Base-by-base conservation (phyloP, 2,329 filamentous ascomycete genomes). In the Xylariales sp. region DNA sequence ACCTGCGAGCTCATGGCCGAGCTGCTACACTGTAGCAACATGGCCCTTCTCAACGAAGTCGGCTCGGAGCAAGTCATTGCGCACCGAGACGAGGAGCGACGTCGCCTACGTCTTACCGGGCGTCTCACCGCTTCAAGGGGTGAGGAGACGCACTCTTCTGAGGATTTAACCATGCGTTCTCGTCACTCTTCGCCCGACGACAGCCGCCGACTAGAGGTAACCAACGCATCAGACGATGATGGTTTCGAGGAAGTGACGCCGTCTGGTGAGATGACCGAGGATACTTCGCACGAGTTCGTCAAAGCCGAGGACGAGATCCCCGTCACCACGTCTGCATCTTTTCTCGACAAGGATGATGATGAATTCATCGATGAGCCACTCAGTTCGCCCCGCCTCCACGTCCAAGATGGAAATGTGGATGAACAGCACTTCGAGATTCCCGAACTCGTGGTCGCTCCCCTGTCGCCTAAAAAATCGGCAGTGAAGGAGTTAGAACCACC, bases 1-100 rank as follows among this genome's bases (percentile, higher is more conserved):
- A 98, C 96, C 0, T 99, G 96, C 80, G 96, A 99, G 81, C 85
- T 99, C 67, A 98, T 99, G 96, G 96, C 96, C 0, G 96, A 99
- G 80, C 84, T 99, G 52, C 83, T 99, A 46, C 96, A 99, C 80
- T 99, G 96, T 81, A 98, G 95, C 79, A 99, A 99, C 78, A 99
- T 99, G 96, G 94, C 93, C 5, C 84, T 99, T 43, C 83, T 99
- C 72, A 99, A 99, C 77, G 94, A 98, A 78, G 84, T 89, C 9
- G 96, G 95, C 39, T 94, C 94, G 10, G 94, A 99, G 78, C 90
- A 93, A 71, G 89, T 97, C 71, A 93, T 98, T 67, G 89, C 87
- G 68, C 85, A 89, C 49, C 88, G 96, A 68, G 94, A 99, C 76
- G 81, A 85, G 10, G 94, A 97, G 78, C 89, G 96, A 57, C 92